A percentile compares a stretch with the other conserved stretches of the same genome.
phyloP scores from a whole-genome alignment of 1,139 yeast species.

The Taiozyma sp. region DNA sequence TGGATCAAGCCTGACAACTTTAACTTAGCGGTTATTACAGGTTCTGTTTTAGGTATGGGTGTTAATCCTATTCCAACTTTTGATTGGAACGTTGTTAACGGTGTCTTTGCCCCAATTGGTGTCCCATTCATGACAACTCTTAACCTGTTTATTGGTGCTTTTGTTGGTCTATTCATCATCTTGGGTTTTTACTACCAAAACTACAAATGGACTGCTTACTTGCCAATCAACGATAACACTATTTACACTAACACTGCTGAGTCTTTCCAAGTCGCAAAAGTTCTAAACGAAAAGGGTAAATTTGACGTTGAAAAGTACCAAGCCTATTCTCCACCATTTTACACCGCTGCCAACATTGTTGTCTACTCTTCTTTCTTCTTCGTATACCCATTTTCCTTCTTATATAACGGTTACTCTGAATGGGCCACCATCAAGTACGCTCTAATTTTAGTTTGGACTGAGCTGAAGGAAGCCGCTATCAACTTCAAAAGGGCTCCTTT shows the following conservation, averaged over 20 bases:
- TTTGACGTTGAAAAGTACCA: conserved; percentile 39
- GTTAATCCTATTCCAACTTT: conserved; percentile 48
- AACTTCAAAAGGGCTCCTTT: conserved; percentile 22
- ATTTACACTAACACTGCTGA: conserved; percentile 42
- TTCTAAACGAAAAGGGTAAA: conserved; percentile 18
- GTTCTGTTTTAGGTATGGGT: conserved; percentile 46
- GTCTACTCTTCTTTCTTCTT: conserved; percentile 54
- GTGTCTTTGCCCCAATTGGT: conserved; percentile 58
- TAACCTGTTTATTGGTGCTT: conserved; percentile 43
- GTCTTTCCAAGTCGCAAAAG: conserved; percentile 27
- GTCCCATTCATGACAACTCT: conserved; percentile 58
- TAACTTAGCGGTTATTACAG: conserved; percentile 49
- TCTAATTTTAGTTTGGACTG: conserved; percentile 23
- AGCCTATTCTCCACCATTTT: conserved; percentile 50
- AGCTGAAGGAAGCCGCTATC: conserved; percentile 24
- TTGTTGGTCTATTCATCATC: conserved; percentile 36
- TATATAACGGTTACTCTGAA: conserved; percentile 34
- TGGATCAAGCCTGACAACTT: conserved; percentile 57
- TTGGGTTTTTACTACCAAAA: conserved; percentile 47
- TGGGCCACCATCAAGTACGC: conserved; percentile 21
- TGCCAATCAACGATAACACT: conserved; percentile 41
- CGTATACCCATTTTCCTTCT: conserved; percentile 49
- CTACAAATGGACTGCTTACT: conserved; percentile 43
- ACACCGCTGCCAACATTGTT: conserved; percentile 51
- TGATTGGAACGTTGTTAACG: conserved; percentile 46